These are phyloP conservation scores for Penicillium sp. DNA, from an alignment of 2,329 filamentous ascomycete genomes.

Conservation along the genomic window DNA sequence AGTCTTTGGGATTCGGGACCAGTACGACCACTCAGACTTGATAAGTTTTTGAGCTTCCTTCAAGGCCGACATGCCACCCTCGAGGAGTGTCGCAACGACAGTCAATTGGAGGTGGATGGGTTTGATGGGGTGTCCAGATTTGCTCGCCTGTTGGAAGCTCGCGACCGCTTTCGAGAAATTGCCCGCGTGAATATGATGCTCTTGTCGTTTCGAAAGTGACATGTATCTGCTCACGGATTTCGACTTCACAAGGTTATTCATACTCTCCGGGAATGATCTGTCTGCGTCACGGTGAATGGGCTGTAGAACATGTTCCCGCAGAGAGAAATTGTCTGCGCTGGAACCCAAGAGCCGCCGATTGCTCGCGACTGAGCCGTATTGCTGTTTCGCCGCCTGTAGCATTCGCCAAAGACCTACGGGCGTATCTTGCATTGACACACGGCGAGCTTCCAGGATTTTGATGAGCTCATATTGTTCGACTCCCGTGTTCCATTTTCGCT, in stretches of 20 bases:
- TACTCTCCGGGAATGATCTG: conserved; percentile 29
- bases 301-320: conserved; percentile 14
- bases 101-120: conserved; percentile 40
- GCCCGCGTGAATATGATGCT: conserved; percentile 40
- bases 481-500: conserved; percentile 36
- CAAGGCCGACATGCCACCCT: conserved; percentile 27
- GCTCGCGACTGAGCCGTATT: conserved; percentile 32
- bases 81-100: conserved; percentile 37
- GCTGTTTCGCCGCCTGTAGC: conserved; percentile 40
- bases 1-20: conserved; percentile 8
- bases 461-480: conserved; percentile 34
- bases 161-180: conserved; percentile 35
- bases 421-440: conserved; percentile 35
- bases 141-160: conserved; percentile 32
- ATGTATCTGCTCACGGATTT: conserved; percentile 36
- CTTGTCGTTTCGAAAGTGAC: conserved; percentile 40
- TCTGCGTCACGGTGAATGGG: conserved; percentile 20
- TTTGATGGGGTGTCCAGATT: conserved; percentile 32
- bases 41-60: conserved; percentile 35
- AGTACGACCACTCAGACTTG: conserved; percentile 29
- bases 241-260: conserved; percentile 30
- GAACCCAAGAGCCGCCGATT: conserved; percentile 39
- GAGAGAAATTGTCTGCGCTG: conserved; percentile 19
- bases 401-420: conserved; percentile 44
- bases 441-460: conserved; percentile 37